These are phyloP conservation scores for Chimonanthus praecox DNA, from an alignment of 164 flowering plant species.

Conservation along the genomic window DNA sequence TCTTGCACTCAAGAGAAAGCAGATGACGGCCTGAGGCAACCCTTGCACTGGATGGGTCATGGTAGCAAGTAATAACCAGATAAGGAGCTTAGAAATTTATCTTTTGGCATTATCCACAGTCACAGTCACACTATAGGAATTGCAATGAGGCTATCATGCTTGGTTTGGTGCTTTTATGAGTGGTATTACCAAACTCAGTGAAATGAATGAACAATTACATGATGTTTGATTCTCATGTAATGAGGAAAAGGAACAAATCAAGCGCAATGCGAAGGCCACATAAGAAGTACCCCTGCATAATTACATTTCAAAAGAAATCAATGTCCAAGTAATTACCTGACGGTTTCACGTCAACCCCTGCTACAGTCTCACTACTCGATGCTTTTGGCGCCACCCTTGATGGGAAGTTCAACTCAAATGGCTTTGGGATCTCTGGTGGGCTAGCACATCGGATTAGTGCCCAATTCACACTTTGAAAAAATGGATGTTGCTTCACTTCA, in stretches of 20 bases:
- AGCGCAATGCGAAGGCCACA: not conserved
- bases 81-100: no score
- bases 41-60: no score
- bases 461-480: constrained; percentile 18
- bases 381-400: constrained; percentile 30
- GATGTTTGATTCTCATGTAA: not conserved
- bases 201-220: not conserved
- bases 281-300: no score
- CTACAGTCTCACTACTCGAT: constrained; percentile 37
- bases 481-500: constrained; percentile 13
- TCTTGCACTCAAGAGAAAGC: no score
- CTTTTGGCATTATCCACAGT: no score
- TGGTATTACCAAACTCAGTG: not conserved
- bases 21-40: no score
- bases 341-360: constrained; percentile 39
- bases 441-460: constrained; percentile 10
- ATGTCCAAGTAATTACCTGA: constrained; percentile 68
- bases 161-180: no score
- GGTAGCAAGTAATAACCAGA: no score
- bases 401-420: constrained; percentile 31
- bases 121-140: no score
- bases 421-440: constrained; percentile 8
- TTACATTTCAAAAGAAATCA: constrained; percentile 58
- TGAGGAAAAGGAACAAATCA: not conserved
- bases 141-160: no score